Evolutionary conservation across 78 protist genomes (phyloP), one percentile per base, ranked within the genome.

Genomic region (Emiliania huxleyi): DNA sequence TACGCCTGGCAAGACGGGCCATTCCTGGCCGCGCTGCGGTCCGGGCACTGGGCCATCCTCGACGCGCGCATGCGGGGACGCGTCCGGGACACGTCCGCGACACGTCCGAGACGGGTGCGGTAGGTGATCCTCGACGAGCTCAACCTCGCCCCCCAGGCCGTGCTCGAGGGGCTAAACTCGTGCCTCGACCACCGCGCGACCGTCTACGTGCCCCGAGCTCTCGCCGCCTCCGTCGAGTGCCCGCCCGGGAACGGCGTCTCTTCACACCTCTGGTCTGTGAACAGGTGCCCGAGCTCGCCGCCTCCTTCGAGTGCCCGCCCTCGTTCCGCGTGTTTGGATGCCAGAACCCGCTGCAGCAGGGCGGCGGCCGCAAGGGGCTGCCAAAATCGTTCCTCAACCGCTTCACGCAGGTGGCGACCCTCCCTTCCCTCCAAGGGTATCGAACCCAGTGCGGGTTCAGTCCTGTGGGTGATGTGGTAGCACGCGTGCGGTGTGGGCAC

Each of bases 21-120:
- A 22, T 46, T 97, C 37, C 93, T 97, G 38, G 6, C 88, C 35
- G 98, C 99, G 11, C 56, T 98, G 69, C 87, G 94, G 83, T 69
- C 43, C 0, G 99, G 99, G 73, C 48, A 95, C n/a, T 99, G 99
- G 99, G 96, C 99, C 37, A 75, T 99, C 35, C 95, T 99, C 15
- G 99, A 99, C 95, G 99, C 99, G 97, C 90, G 99, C 35, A 99
- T n/a, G n/a, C n/a, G n/a, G n/a, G n/a, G n/a, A n/a, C n/a, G n/a
- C n/a, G n/a, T n/a, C n/a, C n/a, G n/a, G n/a, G n/a, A n/a, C n/a
- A n/a, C n/a, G n/a, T n/a, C n/a, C n/a, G n/a, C n/a, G n/a, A n/a
- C n/a, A n/a, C n/a, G n/a, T n/a, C n/a, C n/a, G n/a, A n/a, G n/a
- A n/a, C n/a, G n/a, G n/a, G n/a, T n/a, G n/a, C n/a, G n/a, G n/a